A percentile compares a stretch with the other conserved stretches of the same genome.
phyloP scores from a whole-genome alignment of 345 rosid species.

The Eutrema japonicum region DNA sequence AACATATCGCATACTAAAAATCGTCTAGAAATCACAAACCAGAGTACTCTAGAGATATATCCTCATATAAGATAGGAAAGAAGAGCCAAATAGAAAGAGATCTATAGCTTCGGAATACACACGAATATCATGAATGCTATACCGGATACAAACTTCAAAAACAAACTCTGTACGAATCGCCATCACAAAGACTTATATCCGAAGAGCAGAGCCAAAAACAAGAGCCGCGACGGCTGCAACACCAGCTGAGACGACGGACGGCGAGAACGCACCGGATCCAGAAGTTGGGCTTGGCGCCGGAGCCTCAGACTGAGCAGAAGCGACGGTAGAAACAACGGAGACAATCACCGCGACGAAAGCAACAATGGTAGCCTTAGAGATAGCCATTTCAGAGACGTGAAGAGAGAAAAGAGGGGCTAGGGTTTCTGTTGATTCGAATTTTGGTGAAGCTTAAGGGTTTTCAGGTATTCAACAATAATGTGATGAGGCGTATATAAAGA shows the following conservation, averaged over 20 bases:
- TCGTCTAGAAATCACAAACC: constrained; percentile 25
- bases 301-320: constrained; percentile 53
- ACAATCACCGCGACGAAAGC: constrained; percentile 45
- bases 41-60: constrained; percentile 20
- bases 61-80: constrained; percentile 27
- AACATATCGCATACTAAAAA: constrained; percentile 12
- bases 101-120: constrained; percentile 45
- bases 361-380: constrained; percentile 42
- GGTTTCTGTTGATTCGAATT: constrained; percentile 4
- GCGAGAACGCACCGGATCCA: constrained; percentile 51
- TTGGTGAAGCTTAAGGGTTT: not conserved
- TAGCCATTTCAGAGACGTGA: constrained; percentile 47
- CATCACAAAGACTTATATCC: constrained; percentile 51
- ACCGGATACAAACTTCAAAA: not conserved
- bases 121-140: constrained; percentile 42
- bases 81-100: constrained; percentile 20
- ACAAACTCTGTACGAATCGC: constrained; percentile 46
- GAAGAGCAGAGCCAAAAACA: constrained; percentile 52
- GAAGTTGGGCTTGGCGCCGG: constrained; percentile 67
- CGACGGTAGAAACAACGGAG: constrained; percentile 46
- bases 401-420: not conserved
- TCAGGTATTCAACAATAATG: not conserved
- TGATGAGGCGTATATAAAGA: constrained; percentile 42
- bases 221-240: constrained; percentile 50
- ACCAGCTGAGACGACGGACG: constrained; percentile 49